phyloP scores from a whole-genome alignment of 345 rosid genomes.

The Hibiscus tridactylites region DNA sequence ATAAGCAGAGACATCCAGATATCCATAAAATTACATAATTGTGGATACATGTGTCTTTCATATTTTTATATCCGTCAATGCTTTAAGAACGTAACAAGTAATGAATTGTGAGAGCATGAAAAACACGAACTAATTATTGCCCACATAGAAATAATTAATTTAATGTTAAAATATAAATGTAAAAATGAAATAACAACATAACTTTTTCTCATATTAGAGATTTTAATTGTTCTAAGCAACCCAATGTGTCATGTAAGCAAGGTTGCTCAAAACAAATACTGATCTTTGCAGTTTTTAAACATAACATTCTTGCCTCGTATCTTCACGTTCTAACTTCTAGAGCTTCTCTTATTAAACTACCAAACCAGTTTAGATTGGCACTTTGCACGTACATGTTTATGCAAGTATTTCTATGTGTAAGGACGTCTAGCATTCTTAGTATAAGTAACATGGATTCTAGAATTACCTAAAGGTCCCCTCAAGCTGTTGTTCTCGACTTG shows the following conservation, averaged over 20 bases:
- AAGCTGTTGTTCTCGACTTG: constrained; percentile 77
- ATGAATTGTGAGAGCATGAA: not conserved
- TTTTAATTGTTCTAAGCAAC: not conserved
- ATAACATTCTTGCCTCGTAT: not conserved
- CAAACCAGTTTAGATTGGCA: not conserved
- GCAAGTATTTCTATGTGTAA: too few relatives aligned
- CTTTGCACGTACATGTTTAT: not conserved
- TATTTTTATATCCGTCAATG: not conserved
- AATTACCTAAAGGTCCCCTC: constrained; percentile 93
- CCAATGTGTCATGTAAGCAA: not conserved
- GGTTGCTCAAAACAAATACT: not conserved
- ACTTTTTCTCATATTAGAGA: not conserved
- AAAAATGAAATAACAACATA: not conserved
- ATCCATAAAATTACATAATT: not conserved
- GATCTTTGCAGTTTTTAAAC: not conserved
- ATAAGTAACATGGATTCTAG: constrained; percentile 1
- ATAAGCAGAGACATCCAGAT: constrained; percentile 4
- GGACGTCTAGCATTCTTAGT: not conserved
- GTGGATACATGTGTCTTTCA: not conserved
- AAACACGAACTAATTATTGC: not conserved
- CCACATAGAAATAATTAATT: not conserved
- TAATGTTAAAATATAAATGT: not conserved
- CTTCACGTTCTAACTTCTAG: not conserved
- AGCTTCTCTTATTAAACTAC: not conserved
- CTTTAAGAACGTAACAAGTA: not conserved